Evolutionary conservation across 495 filamentous ascomycete species (phyloP).

Genomic region (Hyphodiscus hymeniophilus): DNA sequence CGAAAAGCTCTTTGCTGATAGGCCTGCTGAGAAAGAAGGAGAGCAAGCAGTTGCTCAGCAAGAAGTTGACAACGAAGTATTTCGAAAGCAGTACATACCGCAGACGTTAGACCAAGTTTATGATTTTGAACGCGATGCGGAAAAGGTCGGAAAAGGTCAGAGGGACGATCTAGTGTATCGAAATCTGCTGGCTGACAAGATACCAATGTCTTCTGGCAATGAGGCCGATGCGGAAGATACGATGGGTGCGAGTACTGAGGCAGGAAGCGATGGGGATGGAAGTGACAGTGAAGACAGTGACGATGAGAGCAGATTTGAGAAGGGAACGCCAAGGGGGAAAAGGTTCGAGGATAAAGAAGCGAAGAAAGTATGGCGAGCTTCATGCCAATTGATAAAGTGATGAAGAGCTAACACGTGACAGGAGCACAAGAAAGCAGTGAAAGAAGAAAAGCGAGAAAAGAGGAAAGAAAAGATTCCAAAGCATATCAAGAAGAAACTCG

Average conservation of each 20-base stretch:
- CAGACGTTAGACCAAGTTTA: slow-evolving; percentile 92
- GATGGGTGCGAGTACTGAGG: slow-evolving; percentile 27
- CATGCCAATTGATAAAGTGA: not conserved
- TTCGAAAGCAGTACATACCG: slow-evolving; percentile 90
- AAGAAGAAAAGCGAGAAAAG: slow-evolving; percentile 89
- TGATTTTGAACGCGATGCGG: slow-evolving; percentile 84
- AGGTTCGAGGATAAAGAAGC: slow-evolving; percentile 83
- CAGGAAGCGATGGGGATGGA: slow-evolving; percentile 20
- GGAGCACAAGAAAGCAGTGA: slow-evolving; percentile 81
- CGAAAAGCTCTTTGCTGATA: slow-evolving; percentile 37
- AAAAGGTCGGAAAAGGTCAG: slow-evolving; percentile 62
- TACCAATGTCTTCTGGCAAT: slow-evolving; percentile 32
- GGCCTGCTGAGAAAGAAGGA: slow-evolving; percentile 36
- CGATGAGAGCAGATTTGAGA: slow-evolving; percentile 44
- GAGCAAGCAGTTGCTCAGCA: slow-evolving; percentile 38
- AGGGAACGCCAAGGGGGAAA: slow-evolving; percentile 73
- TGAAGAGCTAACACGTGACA: slow-evolving; percentile 20
- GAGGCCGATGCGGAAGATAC: slow-evolving; percentile 30
- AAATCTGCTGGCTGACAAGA: slow-evolving; percentile 65
- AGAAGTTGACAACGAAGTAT: slow-evolving; percentile 82
- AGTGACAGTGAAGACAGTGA: slow-evolving; percentile 43
- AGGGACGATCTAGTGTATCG: slow-evolving; percentile 71
- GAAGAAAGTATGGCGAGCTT: slow-evolving; percentile 51
- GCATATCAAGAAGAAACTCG: slow-evolving; percentile 76
- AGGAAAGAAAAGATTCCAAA: slow-evolving; percentile 94